Percentiles rank a stretch among this genome's conserved stretches.
These are phyloP conservation scores for Eucalyptus rudis DNA, from an alignment of 345 rosid species.

Conservation along the genomic window DNA sequence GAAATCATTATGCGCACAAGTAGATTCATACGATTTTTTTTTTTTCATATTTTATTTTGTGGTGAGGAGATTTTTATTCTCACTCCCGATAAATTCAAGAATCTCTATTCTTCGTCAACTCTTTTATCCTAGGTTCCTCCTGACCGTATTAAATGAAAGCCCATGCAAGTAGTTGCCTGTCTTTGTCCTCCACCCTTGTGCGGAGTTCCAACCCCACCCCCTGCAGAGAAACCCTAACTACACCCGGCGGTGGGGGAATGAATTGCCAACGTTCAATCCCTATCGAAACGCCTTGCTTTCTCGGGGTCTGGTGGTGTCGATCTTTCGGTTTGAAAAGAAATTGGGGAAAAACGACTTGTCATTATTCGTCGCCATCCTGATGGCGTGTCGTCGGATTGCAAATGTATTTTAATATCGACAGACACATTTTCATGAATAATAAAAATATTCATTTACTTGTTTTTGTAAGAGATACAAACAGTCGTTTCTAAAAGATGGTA, in stretches of 20 bases:
- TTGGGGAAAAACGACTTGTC: fast-evolving
- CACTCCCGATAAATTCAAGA: neutral
- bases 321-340: neutral
- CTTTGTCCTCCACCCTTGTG: neutral
- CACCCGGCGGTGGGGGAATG: neutral
- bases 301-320: neutral
- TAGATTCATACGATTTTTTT: neutral
- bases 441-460: no score
- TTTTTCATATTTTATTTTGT: no score
- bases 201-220: neutral
- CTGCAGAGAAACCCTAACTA: neutral
- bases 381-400: neutral
- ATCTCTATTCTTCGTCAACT: neutral
- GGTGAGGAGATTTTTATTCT: neutral
- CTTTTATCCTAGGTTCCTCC: neutral
- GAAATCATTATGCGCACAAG: neutral
- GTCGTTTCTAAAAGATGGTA: fast-evolving
- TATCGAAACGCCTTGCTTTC: neutral
- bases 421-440: no score
- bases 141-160: neutral
- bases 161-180: neutral
- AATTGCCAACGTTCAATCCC: neutral
- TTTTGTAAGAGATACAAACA: fast-evolving
- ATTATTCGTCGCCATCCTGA: neutral
- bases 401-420: neutral